A percentile compares a stretch with the other conserved stretches of the same genome.
Conservation (phyloP, 306 rosid genomes). For the Lathyrus aphaca region DNA sequence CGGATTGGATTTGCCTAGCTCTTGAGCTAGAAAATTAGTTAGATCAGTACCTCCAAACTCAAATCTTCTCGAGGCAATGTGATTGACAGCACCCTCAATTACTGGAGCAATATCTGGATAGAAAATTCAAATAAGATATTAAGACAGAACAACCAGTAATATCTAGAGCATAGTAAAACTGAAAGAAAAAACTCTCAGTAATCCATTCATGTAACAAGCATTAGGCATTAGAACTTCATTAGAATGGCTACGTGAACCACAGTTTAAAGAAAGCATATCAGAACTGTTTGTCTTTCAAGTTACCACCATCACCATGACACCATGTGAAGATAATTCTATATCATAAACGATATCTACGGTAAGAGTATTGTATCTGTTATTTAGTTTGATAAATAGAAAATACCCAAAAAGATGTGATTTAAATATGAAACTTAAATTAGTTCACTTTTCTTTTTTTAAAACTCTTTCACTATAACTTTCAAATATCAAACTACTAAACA, state of each 20-base stretch:
- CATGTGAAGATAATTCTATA: not conserved
- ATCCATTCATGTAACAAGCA: constrained; percentile 6
- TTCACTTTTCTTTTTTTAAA: not conserved
- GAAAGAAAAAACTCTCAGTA: constrained; percentile 16
- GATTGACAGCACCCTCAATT: constrained; percentile 98
- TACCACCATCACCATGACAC: constrained; percentile 35
- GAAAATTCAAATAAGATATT: constrained; percentile 32
- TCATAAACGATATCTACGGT: not conserved
- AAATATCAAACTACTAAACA: too few relatives aligned
- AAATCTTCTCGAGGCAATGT: constrained; percentile 94
- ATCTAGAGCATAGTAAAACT: constrained; percentile 15
- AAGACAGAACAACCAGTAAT: constrained; percentile 10
- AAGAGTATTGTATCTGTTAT: not conserved
- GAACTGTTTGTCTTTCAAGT: constrained; percentile 20
- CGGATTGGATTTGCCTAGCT: constrained; percentile 85
- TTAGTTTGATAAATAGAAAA: not conserved
- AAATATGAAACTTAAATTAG: not conserved
- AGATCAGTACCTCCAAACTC: constrained; percentile 93
- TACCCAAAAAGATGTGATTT: not conserved
- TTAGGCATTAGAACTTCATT: constrained; percentile 14
- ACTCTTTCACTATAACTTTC: not conserved
- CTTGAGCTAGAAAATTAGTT: constrained; percentile 82
- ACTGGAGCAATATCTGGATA: constrained; percentile 93
- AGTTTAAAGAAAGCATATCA: constrained; percentile 1
- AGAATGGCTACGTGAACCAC: constrained; percentile 14